Base-by-base conservation (phyloP, 306 rosid genomes). In the Trichosanthes cucumerina region DNA sequence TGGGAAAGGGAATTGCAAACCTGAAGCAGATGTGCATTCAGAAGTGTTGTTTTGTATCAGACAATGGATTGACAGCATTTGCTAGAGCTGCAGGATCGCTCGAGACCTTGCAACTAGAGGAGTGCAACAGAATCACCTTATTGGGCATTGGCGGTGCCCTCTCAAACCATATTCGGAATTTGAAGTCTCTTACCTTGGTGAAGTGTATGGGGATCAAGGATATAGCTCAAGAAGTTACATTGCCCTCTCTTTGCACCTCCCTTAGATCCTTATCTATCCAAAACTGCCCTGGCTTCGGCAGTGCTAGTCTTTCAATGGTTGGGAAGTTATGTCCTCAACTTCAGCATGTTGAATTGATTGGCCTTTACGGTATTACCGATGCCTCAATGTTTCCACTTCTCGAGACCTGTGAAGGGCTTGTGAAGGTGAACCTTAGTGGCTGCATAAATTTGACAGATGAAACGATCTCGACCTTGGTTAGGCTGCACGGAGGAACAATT, bases 21-120 rank as follows among this genome's bases (percentile, higher is more conserved):
- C 83, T 96, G 83, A 96, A 88, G 91, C 98, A 92, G 76, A 86
- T 96, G 90, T 86, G 87, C 88, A 92, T 96, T 65, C 91, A 93
- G 69, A 88, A 88, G 85, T 92, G 96, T 80, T 86, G 90, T 86
- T 90, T 91, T 78, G 88, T 96, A 9, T 91, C 99, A 24, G 93
- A 91, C 83, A 49, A 77, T 46, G 99, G 98, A 80, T 74, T 96
- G 50, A 84, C 83, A 16, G 91, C 88, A 73, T 92, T 96, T 79
- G 80, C 93, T 72, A 88, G 86, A 86, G 81, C 87, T 43, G 96
- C 90, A 11, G 83, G 84, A 28, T 90, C 93, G 18, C 92, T 96
- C 16, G 97, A 96, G 90, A 80, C 86, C 90, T 79, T 96, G 85
- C 98, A 96, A 72, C 79, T 96, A 90, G 99, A 96, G 82, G 99